Evolutionary conservation across 179 eudicot species (phyloP).

Genomic region (Spinacia oleracea): DNA sequence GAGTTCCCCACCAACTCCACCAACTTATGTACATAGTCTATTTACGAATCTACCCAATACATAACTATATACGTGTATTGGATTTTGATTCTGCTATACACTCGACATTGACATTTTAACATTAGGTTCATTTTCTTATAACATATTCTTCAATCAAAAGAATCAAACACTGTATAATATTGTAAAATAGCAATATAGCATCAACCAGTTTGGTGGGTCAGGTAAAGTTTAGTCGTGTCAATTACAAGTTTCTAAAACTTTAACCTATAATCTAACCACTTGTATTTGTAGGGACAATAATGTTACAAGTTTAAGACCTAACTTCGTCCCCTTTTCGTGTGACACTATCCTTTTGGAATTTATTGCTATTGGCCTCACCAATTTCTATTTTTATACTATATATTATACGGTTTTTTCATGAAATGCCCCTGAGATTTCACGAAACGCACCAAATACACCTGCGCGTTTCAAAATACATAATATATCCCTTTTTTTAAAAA

Average conservation of each 20-base stretch:
- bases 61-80: not conserved
- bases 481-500: no score
- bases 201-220: not conserved
- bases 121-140: not conserved
- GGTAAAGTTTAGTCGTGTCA: not conserved
- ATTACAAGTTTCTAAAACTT: constrained; percentile 1
- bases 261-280: not conserved
- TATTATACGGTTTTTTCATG: not conserved
- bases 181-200: not conserved
- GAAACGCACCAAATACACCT: no score
- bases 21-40: no score
- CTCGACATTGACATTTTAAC: constrained; percentile 1
- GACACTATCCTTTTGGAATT: not conserved
- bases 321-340: not conserved
- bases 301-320: not conserved
- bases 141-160: not conserved
- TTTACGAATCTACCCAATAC: no score
- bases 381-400: not conserved
- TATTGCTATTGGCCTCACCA: not conserved
- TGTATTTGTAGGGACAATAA: not conserved
- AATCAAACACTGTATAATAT: not conserved
- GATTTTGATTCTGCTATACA: not conserved
- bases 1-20: no score
- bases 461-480: no score
- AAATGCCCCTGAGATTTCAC: no score